phyloP scores from a whole-genome alignment of 352 stramenopile species.

The Albugo laibachii region DNA sequence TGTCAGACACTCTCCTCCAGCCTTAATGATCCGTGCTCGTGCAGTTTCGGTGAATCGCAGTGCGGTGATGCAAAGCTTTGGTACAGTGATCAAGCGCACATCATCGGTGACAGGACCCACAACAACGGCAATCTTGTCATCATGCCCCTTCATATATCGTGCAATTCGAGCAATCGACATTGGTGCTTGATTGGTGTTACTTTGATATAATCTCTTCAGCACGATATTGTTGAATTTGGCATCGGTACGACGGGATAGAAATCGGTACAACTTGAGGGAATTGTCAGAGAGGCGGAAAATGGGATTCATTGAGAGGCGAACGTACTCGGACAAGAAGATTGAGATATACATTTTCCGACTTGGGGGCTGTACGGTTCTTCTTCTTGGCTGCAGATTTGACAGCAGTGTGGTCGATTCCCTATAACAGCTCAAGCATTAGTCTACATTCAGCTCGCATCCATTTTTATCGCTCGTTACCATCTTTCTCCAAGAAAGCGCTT shows the following conservation, averaged over 20 bases:
- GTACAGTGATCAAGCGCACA: conserved; percentile 92
- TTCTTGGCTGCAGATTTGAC: conserved; percentile 95
- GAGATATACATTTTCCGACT: conserved; percentile 99
- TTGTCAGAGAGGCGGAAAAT: not conserved
- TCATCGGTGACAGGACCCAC: conserved; percentile 98
- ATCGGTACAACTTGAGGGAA: conserved; percentile 79
- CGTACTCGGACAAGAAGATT: conserved; percentile 90
- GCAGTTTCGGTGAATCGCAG: conserved; percentile 96
- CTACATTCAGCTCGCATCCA: too few relatives aligned
- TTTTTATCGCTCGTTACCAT: too few relatives aligned
- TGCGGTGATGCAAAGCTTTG: conserved; percentile 92
- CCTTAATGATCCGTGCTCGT: conserved; percentile 92
- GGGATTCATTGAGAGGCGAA: conserved; percentile 2
- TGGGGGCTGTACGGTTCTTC: conserved; percentile 94
- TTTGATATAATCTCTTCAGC: conserved; percentile 98
- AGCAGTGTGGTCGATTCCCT: conserved; percentile 99
- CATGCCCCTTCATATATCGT: conserved; percentile 98
- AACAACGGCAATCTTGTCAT: conserved; percentile 96
- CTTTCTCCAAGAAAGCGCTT: too few relatives aligned
- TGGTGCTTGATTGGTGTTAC: conserved; percentile 95
- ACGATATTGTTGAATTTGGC: conserved; percentile 98
- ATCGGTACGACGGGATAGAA: conserved; percentile 94
- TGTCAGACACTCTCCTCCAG: conserved; percentile 97
- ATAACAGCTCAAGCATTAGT: not conserved
- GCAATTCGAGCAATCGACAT: conserved; percentile 91